phyloP scores from a whole-genome alignment of 495 filamentous ascomycete species.

The Penicillium ucsense region DNA sequence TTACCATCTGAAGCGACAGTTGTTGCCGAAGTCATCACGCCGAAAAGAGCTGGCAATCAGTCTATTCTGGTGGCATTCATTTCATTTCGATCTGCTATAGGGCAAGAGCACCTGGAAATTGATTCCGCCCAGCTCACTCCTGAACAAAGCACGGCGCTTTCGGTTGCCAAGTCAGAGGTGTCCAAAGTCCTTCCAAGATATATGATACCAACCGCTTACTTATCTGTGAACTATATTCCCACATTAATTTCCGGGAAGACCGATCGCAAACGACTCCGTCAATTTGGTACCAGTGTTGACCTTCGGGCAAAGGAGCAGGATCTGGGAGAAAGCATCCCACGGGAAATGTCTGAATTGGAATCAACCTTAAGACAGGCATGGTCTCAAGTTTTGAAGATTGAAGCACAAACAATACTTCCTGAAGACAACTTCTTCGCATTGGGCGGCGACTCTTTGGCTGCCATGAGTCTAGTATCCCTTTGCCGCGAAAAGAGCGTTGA shows the following conservation, averaged over 20 bases:
- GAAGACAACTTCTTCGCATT: constrained; percentile 48
- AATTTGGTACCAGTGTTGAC: constrained; percentile 23
- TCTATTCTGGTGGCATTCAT: constrained; percentile 30
- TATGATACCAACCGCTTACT: constrained; percentile 37
- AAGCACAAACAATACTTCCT: constrained; percentile 18
- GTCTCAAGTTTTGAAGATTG: constrained; percentile 30
- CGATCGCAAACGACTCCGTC: constrained; percentile 29
- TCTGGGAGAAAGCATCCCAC: constrained; percentile 1
- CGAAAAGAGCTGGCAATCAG: constrained; percentile 21
- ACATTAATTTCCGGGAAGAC: constrained; percentile 35
- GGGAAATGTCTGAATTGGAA: constrained; percentile 28
- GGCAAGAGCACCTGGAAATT: constrained; percentile 10
- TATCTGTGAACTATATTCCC: constrained; percentile 30
- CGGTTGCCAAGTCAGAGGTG: constrained; percentile 18
- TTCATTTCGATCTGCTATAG: constrained; percentile 18
- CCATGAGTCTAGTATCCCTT: constrained; percentile 42
- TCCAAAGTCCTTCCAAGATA: constrained; percentile 29
- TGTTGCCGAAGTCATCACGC: constrained; percentile 30
- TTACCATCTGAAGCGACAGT: constrained; percentile 24
- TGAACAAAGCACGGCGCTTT: constrained; percentile 11
- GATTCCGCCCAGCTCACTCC: constrained; percentile 7
- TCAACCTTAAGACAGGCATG: constrained; percentile 31
- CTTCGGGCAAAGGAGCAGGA: constrained; percentile 20
- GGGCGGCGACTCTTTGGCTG: constrained; percentile 53
- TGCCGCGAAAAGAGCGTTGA: constrained; percentile 23